Evolutionary conservation across 495 filamentous ascomycete genomes (phyloP).

Genomic region (Durotheca rogersii): DNA sequence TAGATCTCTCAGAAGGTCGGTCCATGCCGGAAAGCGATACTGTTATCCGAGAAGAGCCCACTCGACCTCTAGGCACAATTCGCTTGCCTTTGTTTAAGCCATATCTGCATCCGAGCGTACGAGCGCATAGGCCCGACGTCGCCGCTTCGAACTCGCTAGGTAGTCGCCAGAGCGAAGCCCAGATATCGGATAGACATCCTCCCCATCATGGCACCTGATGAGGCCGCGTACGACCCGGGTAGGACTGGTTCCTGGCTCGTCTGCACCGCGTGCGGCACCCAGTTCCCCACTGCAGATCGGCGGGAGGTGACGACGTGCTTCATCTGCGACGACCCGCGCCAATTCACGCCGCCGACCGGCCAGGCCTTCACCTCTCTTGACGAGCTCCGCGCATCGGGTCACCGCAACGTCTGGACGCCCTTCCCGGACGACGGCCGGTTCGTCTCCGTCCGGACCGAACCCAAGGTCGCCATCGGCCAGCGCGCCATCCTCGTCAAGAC

Average conservation of each 20-base stretch:
- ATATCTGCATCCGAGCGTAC: too few species aligned
- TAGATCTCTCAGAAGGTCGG: too few species aligned
- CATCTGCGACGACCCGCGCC: conserved; percentile 76
- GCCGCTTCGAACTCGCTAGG: too few species aligned
- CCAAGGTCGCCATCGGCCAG: conserved; percentile 71
- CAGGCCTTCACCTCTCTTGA: conserved; percentile 61
- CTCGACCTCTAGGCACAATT: too few species aligned
- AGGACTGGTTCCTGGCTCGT: conserved; percentile 53
- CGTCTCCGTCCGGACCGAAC: conserved; percentile 57
- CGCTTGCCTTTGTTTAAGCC: too few species aligned
- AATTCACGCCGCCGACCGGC: conserved; percentile 64
- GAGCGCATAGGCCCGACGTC: too few species aligned
- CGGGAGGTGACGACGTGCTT: conserved; percentile 56
- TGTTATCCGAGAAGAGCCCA: too few species aligned
- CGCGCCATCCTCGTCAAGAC: conserved; percentile 65
- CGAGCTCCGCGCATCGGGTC: conserved; percentile 30
- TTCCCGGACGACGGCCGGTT: conserved; percentile 39
- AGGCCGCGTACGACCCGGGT: conserved; percentile 19
- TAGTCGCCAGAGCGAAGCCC: neutral
- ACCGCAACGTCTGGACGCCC: conserved; percentile 47
- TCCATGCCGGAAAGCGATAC: too few species aligned
- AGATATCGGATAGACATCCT: neutral
- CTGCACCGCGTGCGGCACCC: conserved; percentile 70
- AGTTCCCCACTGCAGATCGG: conserved; percentile 55
- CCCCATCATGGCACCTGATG: conserved; percentile 17